Evolutionary conservation across 176 grass and related monocot genomes (phyloP).

Genomic region (Eleusine coracana): DNA sequence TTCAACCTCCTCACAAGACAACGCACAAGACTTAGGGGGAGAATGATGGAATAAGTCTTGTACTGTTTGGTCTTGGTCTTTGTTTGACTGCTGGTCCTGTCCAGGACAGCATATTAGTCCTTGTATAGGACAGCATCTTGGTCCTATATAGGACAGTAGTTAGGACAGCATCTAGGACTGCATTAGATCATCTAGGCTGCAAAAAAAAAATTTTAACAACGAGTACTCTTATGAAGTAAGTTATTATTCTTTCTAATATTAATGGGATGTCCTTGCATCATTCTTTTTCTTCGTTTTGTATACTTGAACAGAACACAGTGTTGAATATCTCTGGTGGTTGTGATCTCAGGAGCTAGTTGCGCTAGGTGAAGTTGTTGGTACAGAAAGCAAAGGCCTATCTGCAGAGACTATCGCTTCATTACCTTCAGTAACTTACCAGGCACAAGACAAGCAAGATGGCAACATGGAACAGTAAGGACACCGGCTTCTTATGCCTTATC

Average conservation of each 20-base stretch:
- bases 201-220: too few relatives aligned
- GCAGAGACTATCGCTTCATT: constrained; percentile 72
- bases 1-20: too few relatives aligned
- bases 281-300: background rate
- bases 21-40: too few relatives aligned
- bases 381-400: constrained; percentile 78
- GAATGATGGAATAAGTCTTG: too few relatives aligned
- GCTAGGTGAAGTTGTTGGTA: constrained; percentile 87
- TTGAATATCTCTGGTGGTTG: constrained; percentile 30
- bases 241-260: background rate
- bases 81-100: too few relatives aligned
- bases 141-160: too few relatives aligned
- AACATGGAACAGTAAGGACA: constrained; percentile 87
- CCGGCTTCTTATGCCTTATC: background rate
- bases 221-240: constrained; percentile 91
- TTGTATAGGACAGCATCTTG: too few relatives aligned
- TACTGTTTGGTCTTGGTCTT: too few relatives aligned
- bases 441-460: constrained; percentile 65
- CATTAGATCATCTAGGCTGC: too few relatives aligned
- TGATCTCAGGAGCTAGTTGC: constrained; percentile 77
- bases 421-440: constrained; percentile 71
- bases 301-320: background rate
- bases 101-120: too few relatives aligned
- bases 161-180: too few relatives aligned
- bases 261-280: background rate